Conservation (phyloP, 192 early-diverging fungal genomes). For the Coemansia sp. region DNA sequence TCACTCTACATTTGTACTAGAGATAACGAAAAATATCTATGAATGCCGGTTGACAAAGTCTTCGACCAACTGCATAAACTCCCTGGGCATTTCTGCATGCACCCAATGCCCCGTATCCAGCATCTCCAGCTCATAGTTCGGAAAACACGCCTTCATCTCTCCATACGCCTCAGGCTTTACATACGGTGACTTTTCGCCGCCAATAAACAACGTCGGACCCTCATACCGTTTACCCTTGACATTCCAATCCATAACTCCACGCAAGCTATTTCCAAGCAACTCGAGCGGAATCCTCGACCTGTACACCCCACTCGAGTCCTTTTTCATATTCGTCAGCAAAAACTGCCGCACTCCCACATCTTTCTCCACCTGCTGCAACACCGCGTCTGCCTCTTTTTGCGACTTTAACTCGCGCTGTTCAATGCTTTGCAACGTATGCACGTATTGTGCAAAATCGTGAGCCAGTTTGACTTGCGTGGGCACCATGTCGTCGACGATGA, state of each 20-base stretch:
- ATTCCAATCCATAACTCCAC: conserved; percentile 57
- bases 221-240: conserved; percentile 51
- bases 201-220: conserved; percentile 78
- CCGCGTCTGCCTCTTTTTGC: conserved; percentile 62
- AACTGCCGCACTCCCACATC: conserved; percentile 73
- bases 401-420: conserved; percentile 52
- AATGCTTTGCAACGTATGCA: conserved; percentile 60
- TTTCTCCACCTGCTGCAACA: conserved; percentile 56
- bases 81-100: conserved; percentile 71
- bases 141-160: conserved; percentile 70
- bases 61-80: conserved; percentile 61
- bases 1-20: too few relatives aligned
- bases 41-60: conserved; percentile 45
- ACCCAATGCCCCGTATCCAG: conserved; percentile 93
- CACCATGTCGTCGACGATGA: conserved; percentile 74
- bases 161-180: conserved; percentile 58
- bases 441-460: conserved; percentile 59
- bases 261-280: conserved; percentile 61
- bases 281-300: conserved; percentile 74
- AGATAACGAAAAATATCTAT: background rate
- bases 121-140: conserved; percentile 61
- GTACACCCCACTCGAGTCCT: conserved; percentile 46
- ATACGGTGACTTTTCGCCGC: conserved; percentile 70
- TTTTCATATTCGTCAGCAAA: conserved; percentile 88
- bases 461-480: conserved; percentile 57